phyloP scores from a whole-genome alignment of 331 rosid species.

The Saraca asoca region DNA sequence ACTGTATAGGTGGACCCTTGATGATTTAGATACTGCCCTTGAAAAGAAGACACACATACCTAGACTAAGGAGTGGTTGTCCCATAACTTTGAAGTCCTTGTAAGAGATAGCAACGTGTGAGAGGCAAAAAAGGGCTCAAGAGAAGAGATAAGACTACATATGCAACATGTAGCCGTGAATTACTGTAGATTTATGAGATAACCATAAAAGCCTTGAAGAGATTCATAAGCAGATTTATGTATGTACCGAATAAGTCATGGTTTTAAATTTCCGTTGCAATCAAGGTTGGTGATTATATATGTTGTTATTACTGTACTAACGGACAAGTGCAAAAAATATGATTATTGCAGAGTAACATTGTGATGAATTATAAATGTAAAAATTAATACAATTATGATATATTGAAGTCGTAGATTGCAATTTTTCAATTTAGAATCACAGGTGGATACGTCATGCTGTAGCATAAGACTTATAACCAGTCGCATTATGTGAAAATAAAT shows the following conservation, averaged over 20 bases:
- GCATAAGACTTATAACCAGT: too few species aligned
- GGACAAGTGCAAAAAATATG: too few species aligned
- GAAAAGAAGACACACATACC: constrained; percentile 76
- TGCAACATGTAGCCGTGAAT: neutral
- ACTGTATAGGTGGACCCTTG: constrained; percentile 60
- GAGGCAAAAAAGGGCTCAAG: constrained; percentile 9
- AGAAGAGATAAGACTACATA: neutral
- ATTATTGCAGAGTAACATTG: too few species aligned
- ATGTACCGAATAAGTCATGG: neutral
- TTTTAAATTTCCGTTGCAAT: neutral
- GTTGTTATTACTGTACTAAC: too few species aligned
- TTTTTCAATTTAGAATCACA: too few species aligned
- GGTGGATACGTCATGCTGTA: too few species aligned
- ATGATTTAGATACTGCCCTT: constrained; percentile 62
- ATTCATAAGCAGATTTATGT: neutral
- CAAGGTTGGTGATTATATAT: too few species aligned
- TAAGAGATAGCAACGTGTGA: constrained; percentile 34
- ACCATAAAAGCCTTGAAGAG: neutral
- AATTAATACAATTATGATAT: too few species aligned
- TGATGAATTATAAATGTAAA: too few species aligned
- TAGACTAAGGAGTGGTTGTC: constrained; percentile 62
- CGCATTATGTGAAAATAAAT: too few species aligned
- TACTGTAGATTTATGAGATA: neutral
- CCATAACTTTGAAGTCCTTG: constrained; percentile 61
- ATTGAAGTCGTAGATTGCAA: too few species aligned